Evolutionary conservation across 1,139 yeast genomes (phyloP), one percentile per base, ranked within the genome.

Genomic region (Magnusiomyces suaveolens): DNA sequence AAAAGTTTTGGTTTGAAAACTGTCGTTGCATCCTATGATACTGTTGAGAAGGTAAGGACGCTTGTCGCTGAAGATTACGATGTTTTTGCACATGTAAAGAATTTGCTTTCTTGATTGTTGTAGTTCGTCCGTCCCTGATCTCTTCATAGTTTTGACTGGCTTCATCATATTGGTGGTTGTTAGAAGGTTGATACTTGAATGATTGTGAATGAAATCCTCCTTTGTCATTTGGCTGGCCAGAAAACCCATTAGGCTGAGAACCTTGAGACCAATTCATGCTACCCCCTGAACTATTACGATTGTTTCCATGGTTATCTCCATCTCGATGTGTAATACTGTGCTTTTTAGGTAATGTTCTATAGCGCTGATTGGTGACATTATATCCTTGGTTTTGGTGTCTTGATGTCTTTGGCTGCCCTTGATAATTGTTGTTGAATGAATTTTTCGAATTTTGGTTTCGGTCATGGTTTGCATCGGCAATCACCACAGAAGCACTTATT

Each of bases 401-500:
- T 14, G 33, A n/a, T 18, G 32, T 6, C 21, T 44, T 21, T 23
- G 24, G 25, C 4, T 6, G 4, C 20, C 33, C 20, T 44, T 44
- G 48, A 20, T 23, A 43, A 10, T 20, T 43, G 6, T 14, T 8
- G 25, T 8, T 4, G n/a, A 10, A 16, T 39, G 43, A 16, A 16
- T 18, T 16, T 39, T 39, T 18, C n/a, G n/a, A n/a, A 18, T 16
- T 39, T 18, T 23, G 26, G 8, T 23, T 23, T 6, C 46, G 12
- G 10, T 43, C 47, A 25, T 44, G 33, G 4, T 6, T 4, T 16
- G 12, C 21, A 38, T 36, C 36, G 4, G 43, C 33, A 14, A 23
- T 43, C 14, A 65, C 61, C 6, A 64, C 60, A 3, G 76, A 72
- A 49, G 76, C 72, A 20, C 75, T 71, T 2, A 82, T 82, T 60